phyloP scores from a whole-genome alignment of 78 protist genomes.

The Chrysochromulina tobinii region DNA sequence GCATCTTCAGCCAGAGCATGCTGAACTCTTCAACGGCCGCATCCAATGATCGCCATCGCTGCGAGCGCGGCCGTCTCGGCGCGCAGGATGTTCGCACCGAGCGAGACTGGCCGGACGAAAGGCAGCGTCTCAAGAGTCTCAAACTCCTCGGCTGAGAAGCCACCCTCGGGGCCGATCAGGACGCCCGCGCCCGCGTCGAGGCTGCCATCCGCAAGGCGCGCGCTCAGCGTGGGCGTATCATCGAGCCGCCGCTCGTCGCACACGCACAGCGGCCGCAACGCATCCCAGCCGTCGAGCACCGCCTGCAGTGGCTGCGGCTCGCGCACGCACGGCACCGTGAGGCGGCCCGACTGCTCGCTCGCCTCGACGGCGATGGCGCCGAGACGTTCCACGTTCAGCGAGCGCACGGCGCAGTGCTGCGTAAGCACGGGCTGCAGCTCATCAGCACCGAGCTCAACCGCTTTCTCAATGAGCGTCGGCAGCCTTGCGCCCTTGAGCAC shows the following conservation, averaged over 20 bases:
- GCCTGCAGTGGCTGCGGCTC: background rate
- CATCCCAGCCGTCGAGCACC: background rate
- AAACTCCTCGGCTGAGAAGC: background rate
- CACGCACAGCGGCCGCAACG: background rate
- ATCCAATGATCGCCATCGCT: background rate
- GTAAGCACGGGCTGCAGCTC: background rate
- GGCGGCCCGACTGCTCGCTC: background rate
- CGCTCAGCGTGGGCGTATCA: background rate
- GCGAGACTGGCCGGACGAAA: background rate
- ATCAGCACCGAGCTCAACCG: background rate
- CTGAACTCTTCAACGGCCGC: too few relatives aligned
- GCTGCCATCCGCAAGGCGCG: background rate
- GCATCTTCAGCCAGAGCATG: too few relatives aligned
- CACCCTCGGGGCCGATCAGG: conserved; percentile 8
- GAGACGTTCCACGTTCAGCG: background rate
- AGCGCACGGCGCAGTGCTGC: background rate
- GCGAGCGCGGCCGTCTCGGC: conserved; percentile 2
- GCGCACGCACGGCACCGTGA: background rate
- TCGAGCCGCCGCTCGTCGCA: too few relatives aligned
- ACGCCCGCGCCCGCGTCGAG: background rate
- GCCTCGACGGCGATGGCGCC: background rate
- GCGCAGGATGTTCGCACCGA: background rate
- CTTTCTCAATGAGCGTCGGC: background rate
- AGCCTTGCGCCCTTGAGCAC: background rate
- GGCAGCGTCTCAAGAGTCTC: background rate